Base-by-base conservation (phyloP, 495 filamentous ascomycete genomes). In the Penicillium mononematosum region DNA sequence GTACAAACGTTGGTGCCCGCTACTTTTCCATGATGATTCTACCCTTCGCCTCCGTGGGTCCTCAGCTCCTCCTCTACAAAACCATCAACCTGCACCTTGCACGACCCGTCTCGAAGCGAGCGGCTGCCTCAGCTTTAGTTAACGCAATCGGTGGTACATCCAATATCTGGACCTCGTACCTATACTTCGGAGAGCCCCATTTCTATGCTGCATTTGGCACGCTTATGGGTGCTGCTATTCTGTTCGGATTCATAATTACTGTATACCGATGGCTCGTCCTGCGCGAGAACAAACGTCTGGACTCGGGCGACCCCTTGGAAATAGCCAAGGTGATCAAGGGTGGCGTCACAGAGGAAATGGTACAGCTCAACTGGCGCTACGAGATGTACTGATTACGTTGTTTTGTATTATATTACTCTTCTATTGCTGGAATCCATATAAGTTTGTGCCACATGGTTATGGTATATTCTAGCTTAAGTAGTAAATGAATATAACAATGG, bases 331-430 rank as follows among this genome's bases (percentile, higher is more conserved):
- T 63, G 2, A 58, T 72, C 14, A 73, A 68, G 64, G 67, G 66
- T 12, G 74, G 74, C 14, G 74, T 75, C 6, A 76, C 72, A 0
- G 63, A 72, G 48, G 72, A 76, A 50, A 73, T 73, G 72, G 62
- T 76, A n/a, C 62, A 65, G 17, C 50, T 76, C 5, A 55, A 58
- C 20, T 76, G 72, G 74, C 63, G 72, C n/a, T 76, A 76, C 56
- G 72, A 75, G 53, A 73, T 73, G 68, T 75, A 70, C 53, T 76
- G 32, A 46, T 25, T 29, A 11, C 9, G 16, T 31, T 27, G 32
- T 22, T 22, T 22, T 50, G 16, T n/a, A 5, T 31, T 12, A 2
- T 31, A 17, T 48, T 39, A 39, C 16, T 17, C 36, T 2, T 19
- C 0, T 32, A 16, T 48, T 53, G 49, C 50, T 47, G 17, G 44